Conservation (phyloP, 768 basidiomycete species). For the Suillus luteus region DNA sequence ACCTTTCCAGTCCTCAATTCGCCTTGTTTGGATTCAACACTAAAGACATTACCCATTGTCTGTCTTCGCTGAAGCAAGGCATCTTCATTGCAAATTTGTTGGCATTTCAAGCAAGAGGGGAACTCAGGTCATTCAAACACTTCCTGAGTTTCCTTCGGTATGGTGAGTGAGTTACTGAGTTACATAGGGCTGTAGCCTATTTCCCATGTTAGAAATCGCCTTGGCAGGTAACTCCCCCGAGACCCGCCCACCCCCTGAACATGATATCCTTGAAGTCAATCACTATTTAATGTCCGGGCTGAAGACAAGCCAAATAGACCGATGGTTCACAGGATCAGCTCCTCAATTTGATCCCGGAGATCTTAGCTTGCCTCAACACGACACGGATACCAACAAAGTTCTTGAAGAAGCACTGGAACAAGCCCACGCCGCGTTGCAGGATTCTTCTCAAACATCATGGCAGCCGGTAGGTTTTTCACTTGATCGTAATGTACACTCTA, state of each 20-base stretch:
- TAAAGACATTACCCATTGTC: slow-evolving; percentile 51
- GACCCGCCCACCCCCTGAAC: slow-evolving; percentile 45
- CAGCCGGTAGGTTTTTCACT: slow-evolving; percentile 48
- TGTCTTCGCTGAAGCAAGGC: slow-evolving; percentile 54
- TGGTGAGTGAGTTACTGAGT: slow-evolving; percentile 47
- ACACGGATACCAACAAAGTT: slow-evolving; percentile 22
- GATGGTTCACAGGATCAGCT: slow-evolving; percentile 71
- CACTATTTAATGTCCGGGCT: slow-evolving; percentile 77
- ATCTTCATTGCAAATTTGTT: slow-evolving; percentile 72
- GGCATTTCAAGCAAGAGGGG: slow-evolving; percentile 62
- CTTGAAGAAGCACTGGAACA: slow-evolving; percentile 45
- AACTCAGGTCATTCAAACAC: slow-evolving; percentile 72
- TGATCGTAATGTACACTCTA: slow-evolving; percentile 25
- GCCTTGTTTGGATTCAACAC: slow-evolving; percentile 53
- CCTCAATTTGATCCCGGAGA: slow-evolving; percentile 37
- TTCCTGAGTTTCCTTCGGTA: slow-evolving; percentile 78
- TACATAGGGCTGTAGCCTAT: slow-evolving; percentile 15
- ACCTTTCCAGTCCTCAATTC: slow-evolving; percentile 54
- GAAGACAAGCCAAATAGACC: slow-evolving; percentile 67
- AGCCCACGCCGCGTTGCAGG: slow-evolving; percentile 50
- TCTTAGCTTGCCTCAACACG: slow-evolving; percentile 28
- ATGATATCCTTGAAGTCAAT: slow-evolving; percentile 81
- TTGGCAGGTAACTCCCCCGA: slow-evolving; percentile 57
- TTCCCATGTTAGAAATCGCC: slow-evolving; percentile 42
- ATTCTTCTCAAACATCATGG: slow-evolving; percentile 50